phyloP scores from a whole-genome alignment of 2,329 filamentous ascomycete genomes.

The Fusarium chuoi region DNA sequence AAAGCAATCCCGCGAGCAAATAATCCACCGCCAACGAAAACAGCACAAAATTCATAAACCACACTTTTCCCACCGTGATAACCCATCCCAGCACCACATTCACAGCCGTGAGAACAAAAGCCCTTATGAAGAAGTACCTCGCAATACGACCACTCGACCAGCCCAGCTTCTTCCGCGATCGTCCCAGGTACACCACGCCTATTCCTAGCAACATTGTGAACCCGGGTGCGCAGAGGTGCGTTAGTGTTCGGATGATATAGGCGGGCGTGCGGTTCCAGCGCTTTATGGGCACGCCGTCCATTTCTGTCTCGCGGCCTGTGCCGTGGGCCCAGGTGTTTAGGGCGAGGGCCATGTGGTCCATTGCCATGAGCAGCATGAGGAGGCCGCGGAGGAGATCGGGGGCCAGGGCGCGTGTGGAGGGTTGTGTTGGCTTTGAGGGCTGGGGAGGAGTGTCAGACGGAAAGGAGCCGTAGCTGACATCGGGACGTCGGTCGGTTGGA shows the following conservation, averaged over 20 bases:
- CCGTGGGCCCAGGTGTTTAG: conserved; percentile 56
- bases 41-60: conserved; percentile 57
- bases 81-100: conserved; percentile 47
- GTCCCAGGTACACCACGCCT: conserved; percentile 57
- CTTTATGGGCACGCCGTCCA: conserved; percentile 49
- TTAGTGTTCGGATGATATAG: conserved; percentile 54
- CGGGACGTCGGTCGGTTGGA: not conserved
- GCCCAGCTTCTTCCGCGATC: conserved; percentile 53
- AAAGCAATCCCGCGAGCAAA: conserved; percentile 55
- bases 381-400: conserved; percentile 58
- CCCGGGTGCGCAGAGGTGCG: conserved; percentile 58
- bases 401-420: conserved; percentile 50
- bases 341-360: conserved; percentile 55
- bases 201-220: conserved; percentile 59
- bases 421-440: conserved; percentile 32
- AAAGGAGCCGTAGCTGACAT: conserved; percentile 12
- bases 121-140: conserved; percentile 49
- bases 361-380: conserved; percentile 57
- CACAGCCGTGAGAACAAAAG: conserved; percentile 47
- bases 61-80: conserved; percentile 48
- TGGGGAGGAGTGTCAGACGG: conserved; percentile 6
- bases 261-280: conserved; percentile 53
- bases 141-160: conserved; percentile 51
- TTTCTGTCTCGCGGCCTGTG: conserved; percentile 50
- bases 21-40: conserved; percentile 59